phyloP scores from a whole-genome alignment of 129 eudicot species.

The Centrapalus pauciflorus region DNA sequence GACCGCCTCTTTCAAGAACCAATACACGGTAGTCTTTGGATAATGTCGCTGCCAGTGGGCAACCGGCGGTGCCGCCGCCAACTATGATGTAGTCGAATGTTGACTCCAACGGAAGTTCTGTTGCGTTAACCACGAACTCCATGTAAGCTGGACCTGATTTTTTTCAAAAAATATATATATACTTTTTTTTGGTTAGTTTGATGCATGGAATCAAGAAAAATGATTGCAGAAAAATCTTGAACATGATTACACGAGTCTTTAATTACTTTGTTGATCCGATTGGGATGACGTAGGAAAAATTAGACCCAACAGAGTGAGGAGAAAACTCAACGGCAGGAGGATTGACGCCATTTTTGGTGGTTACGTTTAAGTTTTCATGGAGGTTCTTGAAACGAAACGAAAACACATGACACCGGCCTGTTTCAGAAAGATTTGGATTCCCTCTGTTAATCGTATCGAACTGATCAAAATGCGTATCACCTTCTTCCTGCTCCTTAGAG shows the following conservation, averaged over 20 bases:
- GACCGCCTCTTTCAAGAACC: constrained; percentile 69
- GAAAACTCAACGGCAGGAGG: constrained; percentile 3
- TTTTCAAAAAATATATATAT: too few species aligned
- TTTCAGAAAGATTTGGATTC: background rate
- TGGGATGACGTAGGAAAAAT: background rate
- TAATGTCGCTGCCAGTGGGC: constrained; percentile 81
- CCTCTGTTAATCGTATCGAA: background rate
- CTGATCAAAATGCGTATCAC: background rate
- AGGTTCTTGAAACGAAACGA: constrained; percentile 15
- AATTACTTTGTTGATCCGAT: constrained; percentile 25
- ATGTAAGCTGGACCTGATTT: constrained; percentile 57
- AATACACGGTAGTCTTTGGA: constrained; percentile 47
- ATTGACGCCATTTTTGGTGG: constrained; percentile 17
- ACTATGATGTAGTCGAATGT: constrained; percentile 71
- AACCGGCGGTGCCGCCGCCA: constrained; percentile 90
- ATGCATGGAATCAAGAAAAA: background rate
- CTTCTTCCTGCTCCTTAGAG: background rate
- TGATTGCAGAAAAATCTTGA: constrained; percentile 1
- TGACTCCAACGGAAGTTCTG: constrained; percentile 57
- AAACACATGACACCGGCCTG: constrained; percentile 6
- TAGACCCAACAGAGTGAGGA: background rate
- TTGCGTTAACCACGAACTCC: constrained; percentile 53
- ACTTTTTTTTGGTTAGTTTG: background rate
- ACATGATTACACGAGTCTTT: background rate
- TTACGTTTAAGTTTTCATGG: constrained; percentile 1